Base-by-base conservation (phyloP, 2,329 filamentous ascomycete species). In the Furcasterigmium sp. region DNA sequence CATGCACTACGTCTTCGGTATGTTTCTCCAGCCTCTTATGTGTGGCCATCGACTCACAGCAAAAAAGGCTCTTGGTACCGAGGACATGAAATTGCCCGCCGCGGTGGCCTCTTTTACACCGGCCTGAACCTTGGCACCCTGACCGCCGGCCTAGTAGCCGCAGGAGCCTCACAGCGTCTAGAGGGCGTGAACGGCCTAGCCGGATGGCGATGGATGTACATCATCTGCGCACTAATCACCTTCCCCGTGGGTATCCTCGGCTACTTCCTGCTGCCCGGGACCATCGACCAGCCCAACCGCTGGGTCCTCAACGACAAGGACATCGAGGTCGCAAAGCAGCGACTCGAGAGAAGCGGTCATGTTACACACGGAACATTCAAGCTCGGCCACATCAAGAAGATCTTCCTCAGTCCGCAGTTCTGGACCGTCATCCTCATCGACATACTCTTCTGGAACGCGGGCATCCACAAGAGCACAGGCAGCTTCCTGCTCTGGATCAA, bases 401-500 rank as follows among this genome's bases (percentile, higher is more conserved):
- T 77, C 9, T 46, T 65, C 3, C 54, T 50, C 5, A 70, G 65
- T 29, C 68, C 65, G 50, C 70, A 69, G 14, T 69, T 80, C 39
- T 81, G 72, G 64, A 59, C 67, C 0, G 56, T 81, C 9, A 57
- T 78, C 0, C 46, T 72, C 2, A 62, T 76, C 23, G 70, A 77
- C 37, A 63, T 76, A 5, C 62, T 81, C 19, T 81, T 81, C 58
- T 81, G 74, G 72, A 79, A 80, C 45, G 65, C 67, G 5, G 57
- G 67, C n/a, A 70, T 60, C 32, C 58, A 75, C 37, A 69, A 67
- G 1, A 64, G 56, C 7, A 61, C 68, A 1, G 76, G 73, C 3
- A 70, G 67, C 0, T 81, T 74, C 45, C 54, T 80, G 3, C 63
- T 82, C 0, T 82, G 77, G 77, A 60, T 82, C 37, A 80, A 80